Base-by-base conservation (phyloP, 2,329 filamentous ascomycete genomes). In the Xylariaceae sp. region DNA sequence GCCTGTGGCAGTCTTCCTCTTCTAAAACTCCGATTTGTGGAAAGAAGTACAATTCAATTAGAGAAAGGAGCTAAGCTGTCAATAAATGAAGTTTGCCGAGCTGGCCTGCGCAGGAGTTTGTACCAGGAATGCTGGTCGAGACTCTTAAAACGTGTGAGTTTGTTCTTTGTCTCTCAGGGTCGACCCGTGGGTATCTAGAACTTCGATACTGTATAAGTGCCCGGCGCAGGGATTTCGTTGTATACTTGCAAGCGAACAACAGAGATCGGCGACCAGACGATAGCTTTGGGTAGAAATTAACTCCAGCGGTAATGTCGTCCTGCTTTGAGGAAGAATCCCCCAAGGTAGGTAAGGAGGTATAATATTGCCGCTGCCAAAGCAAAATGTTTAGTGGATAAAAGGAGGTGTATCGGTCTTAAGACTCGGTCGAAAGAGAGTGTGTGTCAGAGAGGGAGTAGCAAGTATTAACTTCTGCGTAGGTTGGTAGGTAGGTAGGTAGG, bases 171-270 rank as follows among this genome's bases (percentile, higher is more conserved):
- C 47, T 52, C 60, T 61, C 60, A 59, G 56, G 48, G 45, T 52
- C 49, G 48, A 40, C 32, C 52, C 57, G 60, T 60, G 57, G 60
- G 52, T 62, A 61, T 61, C 56, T 48, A 57, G 50, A 41, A 50
- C 50, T 55, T 58, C 40, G 47, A 52, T 51, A 57, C 43, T 10
- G 32, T 37, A 16, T 37, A 49, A 60, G 46, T 52, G 46, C 42
- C 59, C 55, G 57, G 62, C 51, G 57, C 59, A 61, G 59, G 57
- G 58, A 56, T 56, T 54, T 52, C 41, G 56, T 57, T 52, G 59
- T 44, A 37, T 10, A 37, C 32, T 14, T 37, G 32, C 54, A 57
- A 56, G 61, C 47, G 20, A 54, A 48, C 32, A 44, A 44, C 32
- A 44, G 47, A 43, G 37, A 43, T 48, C 52, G 51, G 16, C 58